Base-by-base conservation (phyloP, 2,329 filamentous ascomycete species). In the Fusarium verticillioides region DNA sequence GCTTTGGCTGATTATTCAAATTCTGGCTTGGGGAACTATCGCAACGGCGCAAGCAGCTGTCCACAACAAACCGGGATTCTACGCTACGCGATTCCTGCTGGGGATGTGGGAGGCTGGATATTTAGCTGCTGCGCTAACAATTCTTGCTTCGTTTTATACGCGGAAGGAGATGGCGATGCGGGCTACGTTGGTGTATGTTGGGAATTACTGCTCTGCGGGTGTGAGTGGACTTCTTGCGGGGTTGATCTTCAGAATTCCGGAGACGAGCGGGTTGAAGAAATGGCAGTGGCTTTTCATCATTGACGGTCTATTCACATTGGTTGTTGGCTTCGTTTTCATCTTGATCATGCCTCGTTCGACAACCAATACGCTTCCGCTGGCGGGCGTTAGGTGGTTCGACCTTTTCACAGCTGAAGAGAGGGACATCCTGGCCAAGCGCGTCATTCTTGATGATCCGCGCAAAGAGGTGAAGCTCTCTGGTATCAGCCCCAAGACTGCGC, bases 251-350 rank as follows among this genome's bases (percentile, higher is more conserved):
- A 46, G 30, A 36, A 66, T 66, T 2, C 32, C 62, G 2, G 62
- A 66, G 26, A 43, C 43, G 2, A 50, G 19, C 7, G 64, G 61
- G 0, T 30, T 66, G 19, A 52, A 32, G 3, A 40, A 40, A 19
- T 66, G 64, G 62, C 64, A 66, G 8, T 66, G 63, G 63, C 61
- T 66, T 2, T 66, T 66, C 4, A 53, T 66, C n/a, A 59, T 66
- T 1, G 63, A 66, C 1, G 63, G 63, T 3, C 19, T 66, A 9
- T 66, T 66, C 9, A 66, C 61, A 0, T 3, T 66, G 3, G 10
- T 16, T 1, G 63, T 66, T 2, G 63, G 61, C 0, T 6, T 66
- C 0, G n/a, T 50, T 2, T 66, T 66, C 0, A 50, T 66, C n/a
- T 50, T 66, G 7, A 30, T 66, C 2, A 66, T 66, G 63, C 61